phyloP scores from a whole-genome alignment of 2,329 filamentous ascomycete genomes.

The Neocucurbitaria cava region DNA sequence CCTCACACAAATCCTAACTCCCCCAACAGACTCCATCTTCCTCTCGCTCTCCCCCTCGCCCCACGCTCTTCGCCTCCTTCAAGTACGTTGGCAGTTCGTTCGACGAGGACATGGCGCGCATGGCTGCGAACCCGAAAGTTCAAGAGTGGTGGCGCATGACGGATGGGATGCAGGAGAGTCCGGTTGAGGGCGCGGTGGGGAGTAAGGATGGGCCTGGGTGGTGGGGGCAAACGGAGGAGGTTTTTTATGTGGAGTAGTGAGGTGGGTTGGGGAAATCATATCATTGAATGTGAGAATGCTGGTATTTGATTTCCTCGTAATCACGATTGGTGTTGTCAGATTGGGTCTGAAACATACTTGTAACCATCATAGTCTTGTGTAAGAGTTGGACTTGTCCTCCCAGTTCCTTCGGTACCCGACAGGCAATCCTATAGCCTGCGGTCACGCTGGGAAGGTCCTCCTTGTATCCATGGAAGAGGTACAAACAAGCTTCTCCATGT shows the following conservation, averaged over 20 bases:
- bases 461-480: no score
- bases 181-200: constrained; percentile 59
- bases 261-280: no score
- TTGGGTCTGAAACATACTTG: no score
- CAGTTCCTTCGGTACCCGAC: no score
- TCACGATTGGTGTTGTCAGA: no score
- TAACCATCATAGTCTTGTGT: no score
- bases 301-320: no score
- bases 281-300: no score
- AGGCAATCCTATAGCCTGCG: no score
- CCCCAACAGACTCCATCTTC: constrained; percentile 68
- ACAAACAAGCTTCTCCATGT: no score
- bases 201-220: constrained; percentile 54
- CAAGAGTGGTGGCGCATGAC: constrained; percentile 84
- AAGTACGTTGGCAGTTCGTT: constrained; percentile 80
- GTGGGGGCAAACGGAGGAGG: constrained; percentile 74
- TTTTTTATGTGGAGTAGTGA: constrained; percentile 63
- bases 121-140: constrained; percentile 75
- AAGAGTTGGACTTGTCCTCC: no score
- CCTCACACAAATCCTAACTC: not conserved
- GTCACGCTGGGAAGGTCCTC: no score
- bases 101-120: constrained; percentile 76
- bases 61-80: constrained; percentile 75
- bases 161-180: constrained; percentile 71
- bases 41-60: constrained; percentile 66